Conservation (phyloP, 1,139 yeast genomes). For the Pichia sp. region DNA sequence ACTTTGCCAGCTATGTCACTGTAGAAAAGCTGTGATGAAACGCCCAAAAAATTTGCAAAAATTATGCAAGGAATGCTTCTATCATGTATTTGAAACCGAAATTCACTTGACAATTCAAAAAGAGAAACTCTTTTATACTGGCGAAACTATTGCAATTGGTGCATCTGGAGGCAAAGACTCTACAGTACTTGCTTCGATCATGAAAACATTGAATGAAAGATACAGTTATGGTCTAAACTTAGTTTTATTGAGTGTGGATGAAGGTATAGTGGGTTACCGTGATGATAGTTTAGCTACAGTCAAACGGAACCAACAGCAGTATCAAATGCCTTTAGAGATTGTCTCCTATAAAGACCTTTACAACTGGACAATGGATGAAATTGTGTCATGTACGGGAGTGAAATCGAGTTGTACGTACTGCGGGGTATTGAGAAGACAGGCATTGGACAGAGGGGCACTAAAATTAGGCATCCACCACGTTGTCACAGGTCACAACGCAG, state of each 20-base stretch:
- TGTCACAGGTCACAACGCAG: slow-evolving; percentile 98
- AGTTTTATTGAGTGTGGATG: slow-evolving; percentile 84
- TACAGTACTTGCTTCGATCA: slow-evolving; percentile 84
- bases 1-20: slow-evolving; percentile 80
- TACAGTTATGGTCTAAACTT: slow-evolving; percentile 81
- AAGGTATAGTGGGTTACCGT: slow-evolving; percentile 94
- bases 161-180: slow-evolving; percentile 99
- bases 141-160: slow-evolving; percentile 92
- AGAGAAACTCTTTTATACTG: slow-evolving; percentile 65
- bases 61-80: slow-evolving; percentile 90
- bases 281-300: slow-evolving; percentile 97
- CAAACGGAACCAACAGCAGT: slow-evolving; percentile 84
- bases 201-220: slow-evolving; percentile 84
- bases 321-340: slow-evolving; percentile 82
- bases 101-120: slow-evolving; percentile 82
- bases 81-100: slow-evolving; percentile 87
- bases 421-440: slow-evolving; percentile 95
- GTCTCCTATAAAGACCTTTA: slow-evolving; percentile 86
- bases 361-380: slow-evolving; percentile 98
- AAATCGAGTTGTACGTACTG: slow-evolving; percentile 96
- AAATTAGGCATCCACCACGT: slow-evolving; percentile 82
- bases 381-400: slow-evolving; percentile 91
- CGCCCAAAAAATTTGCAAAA: slow-evolving; percentile 91
- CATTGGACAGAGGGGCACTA: slow-evolving; percentile 94
- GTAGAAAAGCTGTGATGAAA: slow-evolving; percentile 79